Evolutionary conservation across 1,139 yeast species (phyloP).

Genomic region (Arxiozyma heterogenica): DNA sequence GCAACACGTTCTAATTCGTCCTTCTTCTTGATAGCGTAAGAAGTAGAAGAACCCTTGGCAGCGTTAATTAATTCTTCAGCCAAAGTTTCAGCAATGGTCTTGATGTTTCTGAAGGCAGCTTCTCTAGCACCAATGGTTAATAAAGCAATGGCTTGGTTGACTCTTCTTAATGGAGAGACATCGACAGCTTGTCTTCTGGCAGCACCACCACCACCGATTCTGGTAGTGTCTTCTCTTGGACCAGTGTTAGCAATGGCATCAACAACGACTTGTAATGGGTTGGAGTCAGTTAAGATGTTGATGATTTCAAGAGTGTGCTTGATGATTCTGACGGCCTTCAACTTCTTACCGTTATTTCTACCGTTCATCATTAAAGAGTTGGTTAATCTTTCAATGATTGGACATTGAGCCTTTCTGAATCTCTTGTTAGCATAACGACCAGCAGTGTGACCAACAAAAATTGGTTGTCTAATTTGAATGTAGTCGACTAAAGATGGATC

Average conservation of each 20-base stretch:
- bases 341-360: conserved; percentile 99
- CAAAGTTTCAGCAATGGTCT: conserved; percentile 99
- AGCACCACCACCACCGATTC: conserved; percentile 99
- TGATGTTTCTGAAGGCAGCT: conserved; percentile 99
- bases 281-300: conserved; percentile 94
- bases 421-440: conserved; percentile 99
- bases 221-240: conserved; percentile 99
- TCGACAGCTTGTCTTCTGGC: conserved; percentile 99
- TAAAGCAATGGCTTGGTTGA: conserved; percentile 97
- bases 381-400: conserved; percentile 98
- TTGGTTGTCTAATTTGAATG: conserved; percentile 96
- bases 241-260: conserved; percentile 99
- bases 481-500: conserved; percentile 97
- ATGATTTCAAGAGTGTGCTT: conserved; percentile 98
- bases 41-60: conserved; percentile 99
- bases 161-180: conserved; percentile 99
- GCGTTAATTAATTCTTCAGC: conserved; percentile 99
- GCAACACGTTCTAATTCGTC: conserved; percentile 99
- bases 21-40: conserved; percentile 99
- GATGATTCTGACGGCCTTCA: conserved; percentile 99
- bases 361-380: conserved; percentile 99
- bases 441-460: conserved; percentile 97
- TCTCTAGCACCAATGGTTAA: conserved; percentile 99
- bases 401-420: conserved; percentile 99
- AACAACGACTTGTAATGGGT: conserved; percentile 98